Percentiles rank a stretch among this genome's conserved stretches.
phyloP scores from a whole-genome alignment of 78 protist species.

The Reticulomyxa filosa region DNA sequence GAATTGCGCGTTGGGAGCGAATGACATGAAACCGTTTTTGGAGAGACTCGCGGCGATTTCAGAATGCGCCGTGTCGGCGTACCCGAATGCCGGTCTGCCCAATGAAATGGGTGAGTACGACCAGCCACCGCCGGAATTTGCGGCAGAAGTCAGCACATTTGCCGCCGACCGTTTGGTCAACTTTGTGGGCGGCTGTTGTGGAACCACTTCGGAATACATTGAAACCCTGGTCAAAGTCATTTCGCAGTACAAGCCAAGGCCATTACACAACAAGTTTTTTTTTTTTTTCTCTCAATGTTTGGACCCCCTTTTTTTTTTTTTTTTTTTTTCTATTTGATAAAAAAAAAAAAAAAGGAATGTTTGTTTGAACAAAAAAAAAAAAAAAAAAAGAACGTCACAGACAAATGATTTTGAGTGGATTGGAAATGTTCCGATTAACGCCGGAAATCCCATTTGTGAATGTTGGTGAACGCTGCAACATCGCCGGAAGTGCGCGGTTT shows the following conservation, averaged over 20 bases:
- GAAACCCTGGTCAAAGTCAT: conserved; percentile 30
- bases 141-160: conserved; percentile 34
- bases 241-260: neutral
- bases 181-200: conserved; percentile 84
- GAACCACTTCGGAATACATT: conserved; percentile 85
- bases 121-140: conserved; percentile 66
- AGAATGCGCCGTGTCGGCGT: conserved; percentile 12
- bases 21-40: conserved; percentile 38
- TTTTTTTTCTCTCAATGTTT: neutral
- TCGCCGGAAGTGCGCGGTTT: conserved; percentile 82
- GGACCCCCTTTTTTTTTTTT: neutral
- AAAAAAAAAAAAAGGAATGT: no score
- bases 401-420: neutral
- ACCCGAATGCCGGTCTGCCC: conserved; percentile 52
- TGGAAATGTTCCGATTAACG: neutral
- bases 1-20: conserved; percentile 91
- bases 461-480: conserved; percentile 98
- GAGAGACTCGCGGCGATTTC: neutral
- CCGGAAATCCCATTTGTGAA: conserved; percentile 52
- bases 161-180: conserved; percentile 53
- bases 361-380: no score
- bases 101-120: conserved; percentile 83
- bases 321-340: neutral
- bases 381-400: no score
- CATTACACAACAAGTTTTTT: conserved; percentile 9